Evolutionary conservation across 2,329 filamentous ascomycete genomes (phyloP).

Genomic region (Sodiomyces alkalinus): DNA sequence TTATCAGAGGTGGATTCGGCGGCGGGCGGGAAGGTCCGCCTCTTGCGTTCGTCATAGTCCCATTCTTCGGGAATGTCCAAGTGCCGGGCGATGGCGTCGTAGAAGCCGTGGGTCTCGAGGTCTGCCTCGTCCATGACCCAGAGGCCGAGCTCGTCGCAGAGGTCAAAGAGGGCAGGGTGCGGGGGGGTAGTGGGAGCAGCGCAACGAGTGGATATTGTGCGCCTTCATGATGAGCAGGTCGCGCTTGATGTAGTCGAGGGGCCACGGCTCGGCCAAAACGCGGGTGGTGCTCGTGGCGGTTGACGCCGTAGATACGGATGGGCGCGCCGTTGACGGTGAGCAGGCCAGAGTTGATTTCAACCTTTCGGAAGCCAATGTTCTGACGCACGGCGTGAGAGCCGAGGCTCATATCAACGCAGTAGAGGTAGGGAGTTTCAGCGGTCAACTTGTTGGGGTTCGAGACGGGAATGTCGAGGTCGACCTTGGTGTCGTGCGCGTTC

Average conservation of each 20-base stretch:
- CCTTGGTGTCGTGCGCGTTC: conserved; percentile 11
- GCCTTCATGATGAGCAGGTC: conserved; percentile 55
- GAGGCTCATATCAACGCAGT: conserved; percentile 33
- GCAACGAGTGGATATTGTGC: conserved; percentile 56
- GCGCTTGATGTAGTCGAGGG: conserved; percentile 41
- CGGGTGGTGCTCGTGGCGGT: conserved; percentile 58
- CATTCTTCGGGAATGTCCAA: conserved; percentile 37
- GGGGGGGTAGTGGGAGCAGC: conserved; percentile 54
- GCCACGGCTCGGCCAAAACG: conserved; percentile 45
- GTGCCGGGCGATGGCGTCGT: conserved; percentile 31
- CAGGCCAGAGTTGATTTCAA: conserved; percentile 45
- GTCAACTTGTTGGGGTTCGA: conserved; percentile 49
- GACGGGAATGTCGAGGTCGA: conserved; percentile 30
- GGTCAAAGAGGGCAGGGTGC: conserved; percentile 41
- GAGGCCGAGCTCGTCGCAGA: conserved; percentile 50
- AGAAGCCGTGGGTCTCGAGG: conserved; percentile 38
- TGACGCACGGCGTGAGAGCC: conserved; percentile 29
- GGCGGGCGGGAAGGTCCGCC: conserved; percentile 35
- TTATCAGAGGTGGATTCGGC: conserved; percentile 47
- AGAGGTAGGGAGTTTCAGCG: conserved; percentile 49
- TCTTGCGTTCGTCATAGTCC: conserved; percentile 45
- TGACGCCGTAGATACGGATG: conserved; percentile 48
- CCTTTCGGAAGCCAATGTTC: conserved; percentile 45
- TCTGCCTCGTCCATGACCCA: conserved; percentile 41
- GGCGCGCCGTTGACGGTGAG: conserved; percentile 47